These are phyloP conservation scores for Chrysoporthe deuterocubensis DNA, from an alignment of 2,329 filamentous ascomycete genomes.

Conservation along the genomic window DNA sequence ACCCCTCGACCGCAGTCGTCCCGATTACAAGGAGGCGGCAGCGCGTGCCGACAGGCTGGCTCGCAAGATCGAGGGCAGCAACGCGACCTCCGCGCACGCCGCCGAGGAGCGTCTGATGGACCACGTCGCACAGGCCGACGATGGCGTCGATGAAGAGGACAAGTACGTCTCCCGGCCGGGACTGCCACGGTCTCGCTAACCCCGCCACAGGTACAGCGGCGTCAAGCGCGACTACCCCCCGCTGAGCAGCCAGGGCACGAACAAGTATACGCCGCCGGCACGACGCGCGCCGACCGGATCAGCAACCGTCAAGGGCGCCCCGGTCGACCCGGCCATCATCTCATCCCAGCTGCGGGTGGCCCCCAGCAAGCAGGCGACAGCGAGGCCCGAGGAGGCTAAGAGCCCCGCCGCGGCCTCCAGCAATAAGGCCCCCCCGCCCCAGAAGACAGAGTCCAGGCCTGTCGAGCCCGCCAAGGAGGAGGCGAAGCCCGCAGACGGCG, in stretches of 20 bases:
- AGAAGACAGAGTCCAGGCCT: slow-evolving; percentile 32
- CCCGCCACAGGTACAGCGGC: slow-evolving; percentile 76
- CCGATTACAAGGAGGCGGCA: slow-evolving; percentile 76
- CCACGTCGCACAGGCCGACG: slow-evolving; percentile 64
- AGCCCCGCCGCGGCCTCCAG: slow-evolving; percentile 37
- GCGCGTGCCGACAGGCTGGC: slow-evolving; percentile 83
- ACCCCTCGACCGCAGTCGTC: slow-evolving; percentile 80
- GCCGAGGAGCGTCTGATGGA: slow-evolving; percentile 85
- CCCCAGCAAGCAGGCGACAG: slow-evolving; percentile 45
- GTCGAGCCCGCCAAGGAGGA: slow-evolving; percentile 36
- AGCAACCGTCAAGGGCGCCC: slow-evolving; percentile 74
- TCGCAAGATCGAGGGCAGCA: slow-evolving; percentile 82
- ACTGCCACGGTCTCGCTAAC: slow-evolving; percentile 25
- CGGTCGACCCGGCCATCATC: slow-evolving; percentile 88
- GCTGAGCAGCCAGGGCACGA: slow-evolving; percentile 56
- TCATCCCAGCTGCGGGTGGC: slow-evolving; percentile 72
- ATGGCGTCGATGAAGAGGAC: slow-evolving; percentile 85
- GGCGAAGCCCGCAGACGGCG: slow-evolving; percentile 36
- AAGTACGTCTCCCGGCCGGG: slow-evolving; percentile 60
- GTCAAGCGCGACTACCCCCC: slow-evolving; percentile 74
- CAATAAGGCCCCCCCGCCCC: slow-evolving; percentile 37
- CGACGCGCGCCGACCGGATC: slow-evolving; percentile 77
- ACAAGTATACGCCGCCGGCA: slow-evolving; percentile 90
- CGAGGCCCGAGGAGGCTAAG: slow-evolving; percentile 43
- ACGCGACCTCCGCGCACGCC: slow-evolving; percentile 77